These are phyloP conservation scores for Pyrenula aspistea DNA, from an alignment of 495 filamentous ascomycete genomes.

Conservation along the genomic window DNA sequence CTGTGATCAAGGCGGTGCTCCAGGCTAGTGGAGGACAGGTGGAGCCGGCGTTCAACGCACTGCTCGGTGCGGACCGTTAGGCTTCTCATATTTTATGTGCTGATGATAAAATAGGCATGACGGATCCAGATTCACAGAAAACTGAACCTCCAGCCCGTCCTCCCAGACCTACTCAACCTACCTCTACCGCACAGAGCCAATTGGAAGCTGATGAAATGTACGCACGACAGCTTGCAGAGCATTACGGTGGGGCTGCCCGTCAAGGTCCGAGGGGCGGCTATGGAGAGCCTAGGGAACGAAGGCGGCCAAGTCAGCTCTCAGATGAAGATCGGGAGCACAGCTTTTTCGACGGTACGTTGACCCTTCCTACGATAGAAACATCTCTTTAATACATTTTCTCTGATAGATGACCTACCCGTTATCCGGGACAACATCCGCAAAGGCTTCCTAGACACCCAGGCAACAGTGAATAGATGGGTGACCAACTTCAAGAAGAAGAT, in stretches of 20 bases:
- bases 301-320: slow-evolving; percentile 27
- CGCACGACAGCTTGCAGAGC: slow-evolving; percentile 84
- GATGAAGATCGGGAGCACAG: slow-evolving; percentile 59
- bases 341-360: slow-evolving; percentile 66
- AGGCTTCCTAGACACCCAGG: slow-evolving; percentile 89
- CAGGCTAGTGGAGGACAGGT: slow-evolving; percentile 75
- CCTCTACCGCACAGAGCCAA: slow-evolving; percentile 58
- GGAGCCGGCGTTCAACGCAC: slow-evolving; percentile 91
- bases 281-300: slow-evolving; percentile 20
- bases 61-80: slow-evolving; percentile 50
- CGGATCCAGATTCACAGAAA: slow-evolving; percentile 74
- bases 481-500: slow-evolving; percentile 79
- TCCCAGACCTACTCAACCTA: slow-evolving; percentile 45
- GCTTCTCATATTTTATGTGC: neutral
- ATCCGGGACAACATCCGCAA: slow-evolving; percentile 90
- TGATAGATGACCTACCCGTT: slow-evolving; percentile 74
- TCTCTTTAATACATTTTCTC: slow-evolving; percentile 4
- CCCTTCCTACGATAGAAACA: neutral
- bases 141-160: slow-evolving; percentile 54
- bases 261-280: slow-evolving; percentile 29
- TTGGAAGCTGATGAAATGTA: slow-evolving; percentile 86
- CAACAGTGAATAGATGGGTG: slow-evolving; percentile 87
- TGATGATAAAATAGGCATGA: slow-evolving; percentile 52
- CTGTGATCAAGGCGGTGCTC: slow-evolving; percentile 81
- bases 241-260: slow-evolving; percentile 53